These are phyloP conservation scores for Salix koriyanagi DNA, from an alignment of 345 rosid species.

Conservation along the genomic window DNA sequence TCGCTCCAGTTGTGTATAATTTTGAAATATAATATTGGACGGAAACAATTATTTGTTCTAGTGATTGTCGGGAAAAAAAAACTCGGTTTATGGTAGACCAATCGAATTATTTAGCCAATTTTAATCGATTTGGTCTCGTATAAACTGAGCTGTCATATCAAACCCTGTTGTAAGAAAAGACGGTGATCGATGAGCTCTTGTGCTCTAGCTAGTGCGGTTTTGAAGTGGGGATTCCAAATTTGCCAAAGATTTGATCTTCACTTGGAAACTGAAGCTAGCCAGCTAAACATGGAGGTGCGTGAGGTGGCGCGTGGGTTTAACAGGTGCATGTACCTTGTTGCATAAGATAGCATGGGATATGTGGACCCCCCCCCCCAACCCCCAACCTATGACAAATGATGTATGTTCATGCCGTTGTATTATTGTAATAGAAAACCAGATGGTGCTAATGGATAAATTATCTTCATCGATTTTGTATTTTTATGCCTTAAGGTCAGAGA, in stretches of 20 bases:
- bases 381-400: not conserved
- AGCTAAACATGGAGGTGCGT: conserved; percentile 2
- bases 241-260: not conserved
- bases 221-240: conserved; percentile 10
- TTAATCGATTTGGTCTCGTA: not conserved
- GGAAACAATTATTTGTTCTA: not conserved
- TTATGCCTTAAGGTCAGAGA: not conserved
- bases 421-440: not conserved
- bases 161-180: not conserved
- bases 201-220: conserved; percentile 4
- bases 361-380: not conserved
- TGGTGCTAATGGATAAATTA: not conserved
- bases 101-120: not conserved
- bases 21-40: conserved; percentile 9
- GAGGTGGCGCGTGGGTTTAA: conserved; percentile 14
- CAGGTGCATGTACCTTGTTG: not conserved
- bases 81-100: not conserved
- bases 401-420: conserved; percentile 1
- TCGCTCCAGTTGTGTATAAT: conserved; percentile 4
- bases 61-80: not conserved
- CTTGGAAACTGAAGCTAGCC: conserved; percentile 17
- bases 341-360: not conserved
- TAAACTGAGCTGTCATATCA: not conserved
- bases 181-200: not conserved
- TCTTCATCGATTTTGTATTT: not conserved